Base-by-base conservation (phyloP, 2,329 filamentous ascomycete species). In the Penicillium oxalicum region DNA sequence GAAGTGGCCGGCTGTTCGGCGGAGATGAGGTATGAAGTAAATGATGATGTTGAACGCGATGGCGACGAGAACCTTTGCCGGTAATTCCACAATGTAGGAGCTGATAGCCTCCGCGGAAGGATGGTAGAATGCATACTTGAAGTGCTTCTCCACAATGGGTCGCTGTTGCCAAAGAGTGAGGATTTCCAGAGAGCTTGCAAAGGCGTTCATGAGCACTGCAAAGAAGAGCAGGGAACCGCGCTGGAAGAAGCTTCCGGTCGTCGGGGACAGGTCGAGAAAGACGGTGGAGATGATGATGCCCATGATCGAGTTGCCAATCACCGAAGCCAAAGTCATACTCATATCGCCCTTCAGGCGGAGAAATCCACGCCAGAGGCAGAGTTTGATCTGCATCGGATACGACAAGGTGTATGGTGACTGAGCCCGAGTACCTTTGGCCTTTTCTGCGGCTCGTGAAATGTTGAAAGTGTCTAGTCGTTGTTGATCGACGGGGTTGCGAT, bases 61-160 rank as follows among this genome's bases (percentile, higher is more conserved):
- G 1, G 80, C 72, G 55, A 90, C 89, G 11, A 71, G 33, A 4
- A 94, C 68, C 67, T 91, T 95, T 66, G 88, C 86, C 0, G 91
- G 90, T 68, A 95, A 69, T 58, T 96, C 91, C 51, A 82, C 86
- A 35, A 96, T 71, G 82, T 95, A 91, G 5, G 87, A 93, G 0
- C 87, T 82, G 51, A 88, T 78, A 11, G 89, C 88, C 74, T 96
- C 89, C n/a, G 89, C 87, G 2, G 87, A 90, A 0, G 91, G 89
- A 62, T 95, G 91, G 62, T 95, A 95, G 4, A 95, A 76, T 8
- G 89, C 89, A 64, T 95, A 95, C 50, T 86, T 82, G 51, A 77
- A 74, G 60, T 96, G 91, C 65, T 95, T 95, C 65, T 95, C 89
- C 52, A 96, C 88, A 58, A 95, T 95, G 1, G 88, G 87, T 25